Evolutionary conservation across 305 asterid species (phyloP).

Genomic region (Fraxinus ornus): DNA sequence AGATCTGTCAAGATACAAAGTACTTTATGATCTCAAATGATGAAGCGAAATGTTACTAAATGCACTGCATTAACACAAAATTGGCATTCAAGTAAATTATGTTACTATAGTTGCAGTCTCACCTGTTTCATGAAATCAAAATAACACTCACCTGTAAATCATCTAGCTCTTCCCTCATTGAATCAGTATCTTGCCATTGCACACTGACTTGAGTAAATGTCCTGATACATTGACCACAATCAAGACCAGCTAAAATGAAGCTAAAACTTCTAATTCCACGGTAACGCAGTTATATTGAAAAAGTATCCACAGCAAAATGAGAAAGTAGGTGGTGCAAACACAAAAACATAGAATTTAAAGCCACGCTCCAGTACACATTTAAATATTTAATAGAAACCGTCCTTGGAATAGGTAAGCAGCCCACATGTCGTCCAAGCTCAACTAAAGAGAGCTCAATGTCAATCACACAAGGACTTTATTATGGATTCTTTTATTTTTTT

Average conservation of each 20-base stretch:
- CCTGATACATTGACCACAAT: constrained; percentile 44
- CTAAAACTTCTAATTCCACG: not conserved
- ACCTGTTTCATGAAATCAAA: constrained; percentile 1
- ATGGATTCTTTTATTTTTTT: not conserved
- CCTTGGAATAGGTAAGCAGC: not conserved
- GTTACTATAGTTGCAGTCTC: not conserved
- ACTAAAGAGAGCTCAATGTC: not conserved
- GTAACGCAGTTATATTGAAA: constrained; percentile 3
- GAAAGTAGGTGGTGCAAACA: not conserved
- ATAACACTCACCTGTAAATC: constrained; percentile 73
- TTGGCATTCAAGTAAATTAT: constrained; percentile 6
- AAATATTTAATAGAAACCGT: not conserved
- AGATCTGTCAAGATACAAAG: constrained; percentile 63
- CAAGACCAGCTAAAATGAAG: constrained; percentile 3
- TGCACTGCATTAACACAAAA: constrained; percentile 17
- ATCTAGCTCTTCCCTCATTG: constrained; percentile 98
- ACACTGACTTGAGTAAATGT: constrained; percentile 98
- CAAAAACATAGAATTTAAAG: constrained; percentile 5
- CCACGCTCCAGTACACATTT: not conserved
- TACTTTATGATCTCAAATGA: constrained; percentile 25
- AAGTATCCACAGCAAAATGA: not conserved
- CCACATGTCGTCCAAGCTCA: not conserved
- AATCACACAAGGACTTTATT: not conserved
- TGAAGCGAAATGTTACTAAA: not conserved
- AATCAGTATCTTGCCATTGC: constrained; percentile 99